Evolutionary conservation across 179 eudicot genomes (phyloP).

Genomic region (Vitellaria paradoxa): DNA sequence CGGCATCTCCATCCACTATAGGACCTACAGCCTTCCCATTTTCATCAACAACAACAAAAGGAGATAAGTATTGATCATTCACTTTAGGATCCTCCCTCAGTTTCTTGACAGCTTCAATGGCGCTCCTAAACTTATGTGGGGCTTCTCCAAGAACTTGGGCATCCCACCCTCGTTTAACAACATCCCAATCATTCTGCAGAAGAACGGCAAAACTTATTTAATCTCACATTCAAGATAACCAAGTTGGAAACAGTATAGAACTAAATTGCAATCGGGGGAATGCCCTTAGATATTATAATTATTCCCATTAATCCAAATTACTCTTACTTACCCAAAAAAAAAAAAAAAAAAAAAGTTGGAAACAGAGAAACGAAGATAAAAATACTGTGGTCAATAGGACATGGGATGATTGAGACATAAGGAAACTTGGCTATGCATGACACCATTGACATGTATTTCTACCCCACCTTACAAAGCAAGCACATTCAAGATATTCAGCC

Average conservation of each 20-base stretch:
- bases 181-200: constrained; percentile 89
- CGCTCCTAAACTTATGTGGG: constrained; percentile 71
- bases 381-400: not conserved
- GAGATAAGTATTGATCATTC: constrained; percentile 83
- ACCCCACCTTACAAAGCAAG: not conserved
- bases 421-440: not conserved
- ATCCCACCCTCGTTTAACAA: constrained; percentile 97
- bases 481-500: not conserved
- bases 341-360: no score
- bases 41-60: constrained; percentile 87
- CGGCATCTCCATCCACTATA: constrained; percentile 93
- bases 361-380: not conserved
- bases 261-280: no score
- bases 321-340: no score
- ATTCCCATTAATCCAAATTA: no score
- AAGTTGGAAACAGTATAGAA: no score
- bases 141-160: constrained; percentile 99
- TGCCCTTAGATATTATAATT: no score
- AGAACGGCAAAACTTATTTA: constrained; percentile 2
- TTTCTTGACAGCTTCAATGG: constrained; percentile 81
- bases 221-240: not conserved
- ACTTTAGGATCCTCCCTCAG: constrained; percentile 62
- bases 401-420: not conserved
- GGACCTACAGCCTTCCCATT: constrained; percentile 87
- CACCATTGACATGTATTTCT: not conserved